Base-by-base conservation (phyloP, 176 grass and related monocot genomes). In the Oryza meridionalis region DNA sequence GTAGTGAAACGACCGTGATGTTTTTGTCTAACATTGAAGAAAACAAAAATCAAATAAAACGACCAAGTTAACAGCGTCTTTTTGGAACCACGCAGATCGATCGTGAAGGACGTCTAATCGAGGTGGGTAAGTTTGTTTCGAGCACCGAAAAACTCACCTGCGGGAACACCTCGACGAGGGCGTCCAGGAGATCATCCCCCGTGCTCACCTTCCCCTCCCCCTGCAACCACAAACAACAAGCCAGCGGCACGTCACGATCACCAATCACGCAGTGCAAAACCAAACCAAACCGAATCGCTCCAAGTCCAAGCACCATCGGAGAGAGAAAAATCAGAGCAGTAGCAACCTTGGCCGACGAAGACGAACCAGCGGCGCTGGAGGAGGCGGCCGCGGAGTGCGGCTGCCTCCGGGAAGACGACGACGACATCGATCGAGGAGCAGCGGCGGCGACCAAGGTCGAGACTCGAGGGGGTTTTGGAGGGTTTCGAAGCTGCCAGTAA, bases 81-180 rank as follows among this genome's bases (percentile, higher is more conserved):
- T 16, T 16, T 19, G 16, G 50, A 49, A 15, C 46, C 14, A 21
- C 73, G 6, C 0, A 53, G 8, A 55, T 58, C 17, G 17, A 55
- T 24, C 10, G 16, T 37, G 46, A 58, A 13, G 27, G 31, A 21
- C 0, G 6, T 3, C 19, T n/a, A 24, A 65, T 13, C 6, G 22
- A 51, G 5, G 61, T 13, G 21, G 21, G 38, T 42, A 5, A 37
- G 35, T 37, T 7, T 7, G 38, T 38, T 6, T 0, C 0, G 29
- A 31, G 29, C 29, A 62, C 63, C 10, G 50, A 27, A 0, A 19
- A 29, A 24, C 82, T 89, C 64, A 89, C 87, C 29, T 69, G 64
- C n/a, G 82, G 87, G 37, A 88, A 89, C 47, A 84, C 69, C 77
- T 84, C 76, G 13, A 84, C 6, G 70, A 89, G 87, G 33, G 27